Conservation (phyloP, 495 filamentous ascomycete species). For the Staphylotrichum longicolle region DNA sequence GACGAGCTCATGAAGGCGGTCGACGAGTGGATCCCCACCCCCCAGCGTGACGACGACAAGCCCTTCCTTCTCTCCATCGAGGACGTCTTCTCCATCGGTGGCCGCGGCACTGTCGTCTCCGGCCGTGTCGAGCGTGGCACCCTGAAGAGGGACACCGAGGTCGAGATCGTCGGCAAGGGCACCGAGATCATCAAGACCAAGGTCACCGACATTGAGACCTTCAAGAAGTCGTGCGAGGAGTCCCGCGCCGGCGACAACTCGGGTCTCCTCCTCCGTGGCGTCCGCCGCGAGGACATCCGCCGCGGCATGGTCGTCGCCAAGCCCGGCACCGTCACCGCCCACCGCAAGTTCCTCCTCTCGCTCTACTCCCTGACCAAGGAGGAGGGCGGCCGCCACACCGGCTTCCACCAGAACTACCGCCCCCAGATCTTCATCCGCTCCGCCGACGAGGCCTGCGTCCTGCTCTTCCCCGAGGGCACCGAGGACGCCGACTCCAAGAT, state of each 20-base stretch:
- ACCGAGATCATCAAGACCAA: constrained; percentile 85
- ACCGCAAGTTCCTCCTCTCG: constrained; percentile 87
- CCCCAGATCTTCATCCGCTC: constrained; percentile 95
- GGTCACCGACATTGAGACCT: constrained; percentile 98
- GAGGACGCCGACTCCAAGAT: constrained; percentile 64
- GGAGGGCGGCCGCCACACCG: constrained; percentile 93
- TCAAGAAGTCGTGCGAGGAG: constrained; percentile 97
- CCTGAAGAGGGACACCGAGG: constrained; percentile 86
- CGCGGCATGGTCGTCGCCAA: constrained; percentile 90
- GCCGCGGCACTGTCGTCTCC: constrained; percentile 94
- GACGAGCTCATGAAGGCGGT: constrained; percentile 85
- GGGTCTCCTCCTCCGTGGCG: constrained; percentile 91
- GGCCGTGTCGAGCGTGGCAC: constrained; percentile 95
- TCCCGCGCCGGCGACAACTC: constrained; percentile 95
- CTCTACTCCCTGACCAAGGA: constrained; percentile 97
- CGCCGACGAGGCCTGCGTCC: constrained; percentile 79
- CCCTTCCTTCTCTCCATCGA: constrained; percentile 98
- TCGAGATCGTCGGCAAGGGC: constrained; percentile 88
- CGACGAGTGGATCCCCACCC: constrained; percentile 94
- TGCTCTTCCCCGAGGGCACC: constrained; percentile 78
- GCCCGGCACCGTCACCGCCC: constrained; percentile 74
- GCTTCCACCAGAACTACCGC: constrained; percentile 89
- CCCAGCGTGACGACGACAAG: constrained; percentile 86
- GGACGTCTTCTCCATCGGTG: constrained; percentile 97
- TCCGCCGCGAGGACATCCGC: constrained; percentile 87